Conservation (phyloP, 2,329 filamentous ascomycete genomes). For the Fusarium sp. region DNA sequence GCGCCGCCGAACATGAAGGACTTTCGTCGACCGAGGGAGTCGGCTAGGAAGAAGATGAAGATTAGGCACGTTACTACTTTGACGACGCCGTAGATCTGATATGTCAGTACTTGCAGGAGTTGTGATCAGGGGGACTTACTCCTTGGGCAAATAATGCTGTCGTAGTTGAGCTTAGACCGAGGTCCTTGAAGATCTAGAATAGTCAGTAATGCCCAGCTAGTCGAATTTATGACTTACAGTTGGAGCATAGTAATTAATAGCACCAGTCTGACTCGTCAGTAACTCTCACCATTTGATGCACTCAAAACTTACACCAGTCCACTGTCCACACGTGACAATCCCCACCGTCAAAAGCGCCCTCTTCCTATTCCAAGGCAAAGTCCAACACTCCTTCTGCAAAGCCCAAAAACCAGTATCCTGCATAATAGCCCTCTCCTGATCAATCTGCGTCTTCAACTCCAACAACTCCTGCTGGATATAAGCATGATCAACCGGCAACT, state of each 20-base stretch:
- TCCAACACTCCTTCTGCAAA: constrained; percentile 40
- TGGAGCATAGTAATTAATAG: constrained; percentile 70
- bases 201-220: background rate
- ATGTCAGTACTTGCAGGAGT: fast-evolving
- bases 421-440: constrained; percentile 38
- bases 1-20: constrained; percentile 45
- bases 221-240: constrained; percentile 36
- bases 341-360: constrained; percentile 41
- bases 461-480: constrained; percentile 41
- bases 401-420: constrained; percentile 38
- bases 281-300: no score
- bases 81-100: constrained; percentile 67
- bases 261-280: constrained; percentile 36
- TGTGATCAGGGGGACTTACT: constrained; percentile 49
- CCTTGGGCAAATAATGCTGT: constrained; percentile 75
- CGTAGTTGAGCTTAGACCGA: constrained; percentile 64
- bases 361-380: constrained; percentile 36
- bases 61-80: constrained; percentile 71
- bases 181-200: constrained; percentile 64
- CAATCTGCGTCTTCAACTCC: constrained; percentile 32
- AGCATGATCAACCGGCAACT: constrained; percentile 32
- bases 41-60: constrained; percentile 72
- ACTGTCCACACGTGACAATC: constrained; percentile 44
- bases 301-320: constrained; percentile 41
- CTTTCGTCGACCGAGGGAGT: constrained; percentile 70